Percentiles rank a stretch among this genome's conserved stretches.
phyloP scores from a whole-genome alignment of 345 rosid species.

The Brassica juncea region DNA sequence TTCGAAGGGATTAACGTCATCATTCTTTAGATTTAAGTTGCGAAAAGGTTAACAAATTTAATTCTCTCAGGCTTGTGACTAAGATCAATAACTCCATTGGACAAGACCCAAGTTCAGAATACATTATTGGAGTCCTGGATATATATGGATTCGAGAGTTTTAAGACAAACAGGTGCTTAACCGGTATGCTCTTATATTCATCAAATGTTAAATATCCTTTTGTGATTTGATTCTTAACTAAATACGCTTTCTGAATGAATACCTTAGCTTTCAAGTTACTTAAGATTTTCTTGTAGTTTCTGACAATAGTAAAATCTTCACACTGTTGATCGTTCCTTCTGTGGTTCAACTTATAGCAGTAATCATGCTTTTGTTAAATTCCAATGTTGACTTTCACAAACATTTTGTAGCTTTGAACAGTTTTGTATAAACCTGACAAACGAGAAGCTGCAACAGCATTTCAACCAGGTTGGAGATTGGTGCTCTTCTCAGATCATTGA shows the following conservation, averaged over 20 bases:
- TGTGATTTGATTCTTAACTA: constrained; percentile 6
- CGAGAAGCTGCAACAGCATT: constrained; percentile 98
- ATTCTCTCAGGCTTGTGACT: constrained; percentile 75
- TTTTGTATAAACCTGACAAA: constrained; percentile 98
- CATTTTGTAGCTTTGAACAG: constrained; percentile 82
- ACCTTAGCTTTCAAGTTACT: constrained; percentile 16
- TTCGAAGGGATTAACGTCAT: neutral
- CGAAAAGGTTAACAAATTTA: constrained; percentile 22
- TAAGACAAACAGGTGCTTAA: constrained; percentile 99
- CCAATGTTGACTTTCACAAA: constrained; percentile 28
- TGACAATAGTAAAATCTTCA: neutral
- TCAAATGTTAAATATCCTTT: constrained; percentile 39
- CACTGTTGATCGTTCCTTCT: constrained; percentile 10
- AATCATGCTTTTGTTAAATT: neutral
- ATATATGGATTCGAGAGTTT: constrained; percentile 99
- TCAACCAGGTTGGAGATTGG: constrained; percentile 76
- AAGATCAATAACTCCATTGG: constrained; percentile 87
- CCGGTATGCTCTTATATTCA: constrained; percentile 83
- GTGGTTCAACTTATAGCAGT: constrained; percentile 15
- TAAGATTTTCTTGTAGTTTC: constrained; percentile 4
- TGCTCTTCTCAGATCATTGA: constrained; percentile 9
- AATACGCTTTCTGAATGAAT: constrained; percentile 5
- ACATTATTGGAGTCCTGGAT: constrained; percentile 90
- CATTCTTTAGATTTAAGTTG: neutral
- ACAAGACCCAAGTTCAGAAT: constrained; percentile 83